A percentile compares a stretch with the other conserved stretches of the same genome.
Conservation (phyloP, 345 rosid species). For the Mangifera indica region DNA sequence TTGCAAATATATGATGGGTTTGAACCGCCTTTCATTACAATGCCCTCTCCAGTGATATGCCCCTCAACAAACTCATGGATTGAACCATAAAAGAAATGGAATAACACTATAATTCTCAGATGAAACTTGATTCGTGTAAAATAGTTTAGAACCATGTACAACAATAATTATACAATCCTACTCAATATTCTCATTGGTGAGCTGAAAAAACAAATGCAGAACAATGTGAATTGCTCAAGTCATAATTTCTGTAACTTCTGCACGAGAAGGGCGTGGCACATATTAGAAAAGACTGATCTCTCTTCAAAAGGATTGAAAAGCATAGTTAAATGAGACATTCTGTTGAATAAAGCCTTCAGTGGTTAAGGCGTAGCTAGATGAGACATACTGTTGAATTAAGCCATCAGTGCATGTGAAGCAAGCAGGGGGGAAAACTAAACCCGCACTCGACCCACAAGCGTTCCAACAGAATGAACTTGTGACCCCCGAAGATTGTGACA, state of each 20-base stretch:
- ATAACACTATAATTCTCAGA: background rate
- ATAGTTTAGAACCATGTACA: too few species aligned
- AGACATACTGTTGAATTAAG: conserved; percentile 47
- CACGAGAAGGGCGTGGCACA: background rate
- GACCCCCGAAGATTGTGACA: conserved; percentile 31
- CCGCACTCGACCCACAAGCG: conserved; percentile 64
- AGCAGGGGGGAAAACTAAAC: conserved; percentile 55
- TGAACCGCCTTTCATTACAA: too few species aligned
- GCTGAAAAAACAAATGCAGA: too few species aligned
- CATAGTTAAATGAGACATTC: conserved; percentile 35
- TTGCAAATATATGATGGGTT: too few species aligned
- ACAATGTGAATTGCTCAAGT: too few species aligned
- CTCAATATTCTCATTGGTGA: too few species aligned
- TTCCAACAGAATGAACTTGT: conserved; percentile 72
- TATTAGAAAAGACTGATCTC: conserved; percentile 1
- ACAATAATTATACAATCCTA: too few species aligned
- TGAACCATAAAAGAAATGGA: background rate
- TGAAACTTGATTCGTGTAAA: background rate
- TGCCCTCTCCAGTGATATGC: too few species aligned
- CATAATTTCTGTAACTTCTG: background rate
- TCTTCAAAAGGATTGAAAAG: conserved; percentile 35
- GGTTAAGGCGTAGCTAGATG: conserved; percentile 16
- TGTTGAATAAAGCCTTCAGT: conserved; percentile 42
- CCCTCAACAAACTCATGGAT: background rate
- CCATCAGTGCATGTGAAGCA: conserved; percentile 43